Base-by-base conservation (phyloP, 2,329 filamentous ascomycete species). In the Colletotrichum sp. region DNA sequence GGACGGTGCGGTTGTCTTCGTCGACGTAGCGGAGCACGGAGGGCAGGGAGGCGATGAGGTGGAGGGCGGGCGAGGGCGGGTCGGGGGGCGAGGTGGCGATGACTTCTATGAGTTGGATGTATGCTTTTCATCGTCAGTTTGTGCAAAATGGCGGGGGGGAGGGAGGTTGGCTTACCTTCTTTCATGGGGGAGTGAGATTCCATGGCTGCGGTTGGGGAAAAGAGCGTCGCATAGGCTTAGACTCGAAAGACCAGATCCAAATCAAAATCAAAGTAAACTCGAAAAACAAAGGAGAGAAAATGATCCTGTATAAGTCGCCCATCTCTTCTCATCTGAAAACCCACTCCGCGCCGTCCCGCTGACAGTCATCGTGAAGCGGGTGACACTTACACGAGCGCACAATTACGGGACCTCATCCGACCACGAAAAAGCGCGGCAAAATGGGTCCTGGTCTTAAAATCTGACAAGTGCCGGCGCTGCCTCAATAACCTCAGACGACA, bases 181-280 rank as follows among this genome's bases (percentile, higher is more conserved):
- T 57, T 70, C 75, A 76, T 76, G 47, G 75, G 75, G 33, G 75
- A 76, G 47, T 75, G 75, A 24, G 73, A 76, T 4, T 76, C 70
- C 67, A 75, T 76, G 57, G 27, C 12, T 66, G 54, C 24, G 11
- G 59, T 16, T 62, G 1, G 0, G 5, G 5, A 0, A 43, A 43
- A 1, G 9, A 43, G 5, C 2, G 5, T 27, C 9, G 58, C 24
- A 24, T 24, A 24, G 24, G 24, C 4, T 24, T 24, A 24, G 24
- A 24, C 24, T 24, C 24, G 24, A 24, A 24, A 24, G 24, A 24
- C 24, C 24, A 24, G 24, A 24, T 24, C 4, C 24, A 24, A 24
- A 24, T 24, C 24, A 24, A 24, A 24, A 24, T 24, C 24, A 24
- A 4, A 24, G 24, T 24, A 24, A 24, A 24, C 24, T 21, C 0